A percentile compares a stretch with the other conserved stretches of the same genome.
These are phyloP conservation scores for Chaetomium sp. DNA, from an alignment of 2,329 filamentous ascomycete genomes.

Conservation along the genomic window DNA sequence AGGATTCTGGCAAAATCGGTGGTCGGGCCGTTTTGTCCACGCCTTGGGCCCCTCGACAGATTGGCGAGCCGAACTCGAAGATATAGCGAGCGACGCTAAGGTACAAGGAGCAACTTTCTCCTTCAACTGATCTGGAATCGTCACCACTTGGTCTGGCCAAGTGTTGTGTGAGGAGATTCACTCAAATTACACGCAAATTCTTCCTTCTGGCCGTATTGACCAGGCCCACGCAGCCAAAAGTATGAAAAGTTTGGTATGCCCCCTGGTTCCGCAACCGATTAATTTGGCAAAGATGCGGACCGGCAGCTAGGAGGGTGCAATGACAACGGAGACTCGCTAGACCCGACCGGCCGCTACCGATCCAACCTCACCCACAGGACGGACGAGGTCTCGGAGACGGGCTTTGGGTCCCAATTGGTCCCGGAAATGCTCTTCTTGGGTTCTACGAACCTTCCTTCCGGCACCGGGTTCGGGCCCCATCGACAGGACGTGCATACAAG, in stretches of 20 bases:
- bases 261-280: not conserved
- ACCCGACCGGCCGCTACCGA: too few species aligned
- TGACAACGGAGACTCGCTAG: too few species aligned
- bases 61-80: constrained; percentile 6
- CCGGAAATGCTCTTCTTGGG: too few species aligned
- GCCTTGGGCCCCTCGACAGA: constrained; percentile 7
- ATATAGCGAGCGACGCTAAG: not conserved
- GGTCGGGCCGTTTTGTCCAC: constrained; percentile 30
- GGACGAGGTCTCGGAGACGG: too few species aligned
- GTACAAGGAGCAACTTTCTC: not conserved
- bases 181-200: not conserved
- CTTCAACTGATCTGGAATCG: not conserved
- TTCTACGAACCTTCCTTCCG: too few species aligned
- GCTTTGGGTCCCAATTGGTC: too few species aligned
- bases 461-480: too few species aligned
- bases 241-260: not conserved
- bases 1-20: constrained; percentile 32
- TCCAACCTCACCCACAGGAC: too few species aligned
- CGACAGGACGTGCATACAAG: too few species aligned
- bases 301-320: not conserved
- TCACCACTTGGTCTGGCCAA: not conserved
- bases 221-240: not conserved
- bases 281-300: not conserved
- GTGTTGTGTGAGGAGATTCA: not conserved
- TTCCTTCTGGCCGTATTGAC: not conserved